Conservation (phyloP, 345 rosid species). For the Eucalyptus dawsonii region DNA sequence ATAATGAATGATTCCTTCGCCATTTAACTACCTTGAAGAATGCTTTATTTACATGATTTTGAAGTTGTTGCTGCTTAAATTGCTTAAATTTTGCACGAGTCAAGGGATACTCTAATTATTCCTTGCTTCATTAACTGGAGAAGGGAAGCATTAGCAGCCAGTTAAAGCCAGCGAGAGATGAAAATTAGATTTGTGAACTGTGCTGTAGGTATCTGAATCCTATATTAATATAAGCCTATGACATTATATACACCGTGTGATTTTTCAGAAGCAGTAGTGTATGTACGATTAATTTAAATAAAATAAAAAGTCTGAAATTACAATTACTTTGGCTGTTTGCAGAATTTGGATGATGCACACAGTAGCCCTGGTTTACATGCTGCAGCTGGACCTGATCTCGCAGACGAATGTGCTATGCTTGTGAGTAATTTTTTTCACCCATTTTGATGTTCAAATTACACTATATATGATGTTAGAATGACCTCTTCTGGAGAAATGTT, state of each 20-base stretch:
- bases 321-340: not conserved
- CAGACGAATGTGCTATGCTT: conserved; percentile 85
- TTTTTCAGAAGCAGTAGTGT: not conserved
- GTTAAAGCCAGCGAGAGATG: not conserved
- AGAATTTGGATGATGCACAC: conserved; percentile 88
- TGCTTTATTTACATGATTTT: not conserved
- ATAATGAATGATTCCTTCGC: not conserved
- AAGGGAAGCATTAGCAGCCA: not conserved
- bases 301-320: not conserved
- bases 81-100: not conserved
- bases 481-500: not conserved
- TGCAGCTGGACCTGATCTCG: conserved; percentile 95
- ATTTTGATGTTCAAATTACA: not conserved
- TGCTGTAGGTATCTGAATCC: not conserved
- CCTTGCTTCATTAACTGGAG: not conserved
- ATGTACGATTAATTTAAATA: no score
- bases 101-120: not conserved
- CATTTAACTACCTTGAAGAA: not conserved
- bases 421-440: conserved; percentile 12
- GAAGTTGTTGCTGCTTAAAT: not conserved
- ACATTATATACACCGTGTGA: not conserved
- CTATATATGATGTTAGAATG: not conserved
- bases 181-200: not conserved
- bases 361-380: conserved; percentile 94
- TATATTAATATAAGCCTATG: not conserved